Base-by-base conservation (phyloP, 352 stramenopile genomes). In the Pythium brachiatum region DNA sequence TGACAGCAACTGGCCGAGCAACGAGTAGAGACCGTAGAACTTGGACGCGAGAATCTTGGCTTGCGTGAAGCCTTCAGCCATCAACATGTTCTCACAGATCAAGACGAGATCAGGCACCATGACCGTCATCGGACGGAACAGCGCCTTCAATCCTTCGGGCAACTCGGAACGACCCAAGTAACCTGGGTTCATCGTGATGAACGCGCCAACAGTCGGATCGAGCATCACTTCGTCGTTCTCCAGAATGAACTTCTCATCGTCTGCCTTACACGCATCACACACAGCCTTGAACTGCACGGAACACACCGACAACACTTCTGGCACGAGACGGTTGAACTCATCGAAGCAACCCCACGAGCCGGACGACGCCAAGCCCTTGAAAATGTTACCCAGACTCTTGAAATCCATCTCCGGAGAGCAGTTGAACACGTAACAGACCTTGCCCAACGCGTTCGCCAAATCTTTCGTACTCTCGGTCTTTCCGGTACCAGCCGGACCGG, bases 31-130 rank as follows among this genome's bases (percentile, higher is more conserved):
- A 0, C 91, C 92, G 53, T 98, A 98, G 62, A 99, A 98, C 70
- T 99, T 99, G 34, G 88, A 97, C 11, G 95, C 94, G 5, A 98
- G 76, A 23, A 96, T 89, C 72, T 98, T 98, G 31, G 91, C 91
- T 32, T 97, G 83, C 25, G 94, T 96, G 62, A 98, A 99, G 8
- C 95, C 95, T 78, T 98, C 91, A 5, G 93, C 93, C 92, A 98
- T 98, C 36, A 99, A 76, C 91, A 98, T 98, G 72, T 98, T 98
- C 72, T 99, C 95, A 70, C 92, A 98, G 65, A 99, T 99, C 20
- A 98, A 71, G 56, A 98, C 91, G 1, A 98, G 72, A 71, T 99
- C 94, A 12, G 95, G 95, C 31, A 98, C 94, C 92, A 98, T 98
- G 44, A 98, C 92, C 15, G 95, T 98, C 86, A 98, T 98, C 15